These are phyloP conservation scores for Globisporangium echinulatum DNA, from an alignment of 352 stramenopile species.

Conservation along the genomic window DNA sequence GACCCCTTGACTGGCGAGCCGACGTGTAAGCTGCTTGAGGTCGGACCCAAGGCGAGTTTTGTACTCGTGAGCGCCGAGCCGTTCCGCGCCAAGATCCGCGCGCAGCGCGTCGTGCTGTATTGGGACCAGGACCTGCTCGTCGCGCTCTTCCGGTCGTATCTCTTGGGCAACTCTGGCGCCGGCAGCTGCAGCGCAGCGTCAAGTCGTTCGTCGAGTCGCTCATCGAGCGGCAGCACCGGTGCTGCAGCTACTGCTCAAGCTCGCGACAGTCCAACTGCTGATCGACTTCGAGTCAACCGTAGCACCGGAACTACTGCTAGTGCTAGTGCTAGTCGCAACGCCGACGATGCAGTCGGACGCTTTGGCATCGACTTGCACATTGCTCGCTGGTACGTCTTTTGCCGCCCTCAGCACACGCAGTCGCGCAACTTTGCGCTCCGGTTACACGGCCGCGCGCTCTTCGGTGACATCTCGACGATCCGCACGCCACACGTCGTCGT, in stretches of 20 bases:
- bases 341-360: background rate
- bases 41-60: slow-evolving; percentile 47
- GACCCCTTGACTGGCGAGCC: slow-evolving; percentile 27
- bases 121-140: slow-evolving; percentile 70
- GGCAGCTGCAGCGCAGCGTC: slow-evolving; percentile 16
- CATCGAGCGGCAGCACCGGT: slow-evolving; percentile 11
- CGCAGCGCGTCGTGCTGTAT: slow-evolving; percentile 50
- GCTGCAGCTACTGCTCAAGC: background rate
- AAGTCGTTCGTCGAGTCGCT: slow-evolving; percentile 24
- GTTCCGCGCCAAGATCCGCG: slow-evolving; percentile 41
- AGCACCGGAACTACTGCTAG: background rate
- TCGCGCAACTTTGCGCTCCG: slow-evolving; percentile 36
- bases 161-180: slow-evolving; percentile 23
- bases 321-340: background rate
- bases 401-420: slow-evolving; percentile 35
- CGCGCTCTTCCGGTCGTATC: slow-evolving; percentile 49
- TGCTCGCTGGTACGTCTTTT: slow-evolving; percentile 51
- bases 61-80: slow-evolving; percentile 43
- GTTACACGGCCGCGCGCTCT: slow-evolving; percentile 29
- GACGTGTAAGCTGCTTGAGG: slow-evolving; percentile 48
- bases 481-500: slow-evolving; percentile 22
- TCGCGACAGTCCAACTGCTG: no score
- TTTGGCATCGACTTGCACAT: slow-evolving; percentile 40
- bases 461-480: slow-evolving; percentile 36
- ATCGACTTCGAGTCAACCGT: no score